Percentiles rank a stretch among this genome's conserved stretches.
Conservation (phyloP, 1,284 basidiomycete species). For the Inonotus obliquus region DNA sequence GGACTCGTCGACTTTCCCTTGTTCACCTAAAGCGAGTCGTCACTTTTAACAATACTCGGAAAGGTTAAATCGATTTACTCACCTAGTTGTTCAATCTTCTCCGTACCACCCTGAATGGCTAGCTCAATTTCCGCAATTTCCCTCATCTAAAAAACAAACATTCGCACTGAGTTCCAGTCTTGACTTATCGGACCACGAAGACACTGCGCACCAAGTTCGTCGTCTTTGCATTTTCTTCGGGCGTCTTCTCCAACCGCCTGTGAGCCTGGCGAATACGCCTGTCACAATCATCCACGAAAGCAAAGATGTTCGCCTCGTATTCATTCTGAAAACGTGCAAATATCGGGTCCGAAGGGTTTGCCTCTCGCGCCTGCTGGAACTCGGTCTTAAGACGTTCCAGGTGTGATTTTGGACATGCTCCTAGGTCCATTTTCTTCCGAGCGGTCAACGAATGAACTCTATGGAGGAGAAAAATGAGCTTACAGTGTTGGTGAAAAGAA, state of each 20-base stretch:
- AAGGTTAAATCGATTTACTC: slow-evolving; percentile 27
- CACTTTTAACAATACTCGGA: slow-evolving; percentile 14
- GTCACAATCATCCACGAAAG: slow-evolving; percentile 98
- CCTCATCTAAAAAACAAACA: slow-evolving; percentile 70
- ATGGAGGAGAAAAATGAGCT: slow-evolving; percentile 30
- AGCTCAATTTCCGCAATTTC: slow-evolving; percentile 99
- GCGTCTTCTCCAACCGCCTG: slow-evolving; percentile 95
- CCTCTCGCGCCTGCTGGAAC: slow-evolving; percentile 75
- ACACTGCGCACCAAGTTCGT: slow-evolving; percentile 74
- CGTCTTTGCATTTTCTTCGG: slow-evolving; percentile 98
- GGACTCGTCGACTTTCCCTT: slow-evolving; percentile 97
- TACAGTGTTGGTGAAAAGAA: slow-evolving; percentile 97
- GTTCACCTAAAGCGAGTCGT: slow-evolving; percentile 61
- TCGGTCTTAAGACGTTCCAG: slow-evolving; percentile 93
- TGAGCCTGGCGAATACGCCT: slow-evolving; percentile 92
- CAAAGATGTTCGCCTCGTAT: slow-evolving; percentile 93
- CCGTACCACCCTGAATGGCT: slow-evolving; percentile 96
- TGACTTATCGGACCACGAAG: not conserved
- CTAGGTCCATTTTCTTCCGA: slow-evolving; percentile 97
- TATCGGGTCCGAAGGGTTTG: slow-evolving; percentile 71
- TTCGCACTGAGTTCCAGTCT: not conserved
- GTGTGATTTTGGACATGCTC: slow-evolving; percentile 96
- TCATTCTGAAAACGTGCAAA: slow-evolving; percentile 86
- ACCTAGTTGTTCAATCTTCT: slow-evolving; percentile 96
- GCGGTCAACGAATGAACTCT: not conserved